phyloP scores from a whole-genome alignment of 768 basidiomycete genomes.

The Macrolepiota dolichaula region DNA sequence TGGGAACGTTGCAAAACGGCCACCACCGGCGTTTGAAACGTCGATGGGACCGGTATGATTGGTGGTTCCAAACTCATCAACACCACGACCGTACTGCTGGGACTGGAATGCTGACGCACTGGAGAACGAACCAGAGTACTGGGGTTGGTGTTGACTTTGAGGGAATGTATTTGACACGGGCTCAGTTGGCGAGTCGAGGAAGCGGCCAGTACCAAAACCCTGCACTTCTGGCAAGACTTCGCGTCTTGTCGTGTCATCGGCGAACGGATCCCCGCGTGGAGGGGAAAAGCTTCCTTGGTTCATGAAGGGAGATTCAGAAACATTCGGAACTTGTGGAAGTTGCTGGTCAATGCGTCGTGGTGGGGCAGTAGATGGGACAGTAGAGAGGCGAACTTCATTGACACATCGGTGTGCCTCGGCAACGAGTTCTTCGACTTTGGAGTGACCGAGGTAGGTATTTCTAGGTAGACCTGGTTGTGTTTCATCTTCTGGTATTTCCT shows the following conservation, averaged over 20 bases:
- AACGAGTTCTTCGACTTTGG: slow-evolving; percentile 57
- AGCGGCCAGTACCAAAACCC: slow-evolving; percentile 21
- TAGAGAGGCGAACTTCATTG: slow-evolving; percentile 46
- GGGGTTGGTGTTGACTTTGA: slow-evolving; percentile 4
- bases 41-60: slow-evolving; percentile 19
- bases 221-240: slow-evolving; percentile 12
- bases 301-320: slow-evolving; percentile 1
- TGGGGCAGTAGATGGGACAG: slow-evolving; percentile 25
- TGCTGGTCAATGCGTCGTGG: slow-evolving; percentile 17
- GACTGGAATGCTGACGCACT: slow-evolving; percentile 10
- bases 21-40: slow-evolving; percentile 27
- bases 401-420: slow-evolving; percentile 60
- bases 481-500: slow-evolving; percentile 80
- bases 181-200: slow-evolving; percentile 21
- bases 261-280: background rate
- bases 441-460: slow-evolving; percentile 65
- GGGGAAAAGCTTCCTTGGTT: background rate
- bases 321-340: slow-evolving; percentile 6
- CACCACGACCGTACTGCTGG: slow-evolving; percentile 17
- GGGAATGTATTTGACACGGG: background rate
- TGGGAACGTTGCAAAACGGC: slow-evolving; percentile 69
- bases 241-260: background rate
- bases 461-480: slow-evolving; percentile 81
- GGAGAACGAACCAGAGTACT: slow-evolving; percentile 6
- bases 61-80: slow-evolving; percentile 43